These are phyloP conservation scores for Rhodamnia argentea DNA, from an alignment of 345 rosid genomes.

Conservation along the genomic window DNA sequence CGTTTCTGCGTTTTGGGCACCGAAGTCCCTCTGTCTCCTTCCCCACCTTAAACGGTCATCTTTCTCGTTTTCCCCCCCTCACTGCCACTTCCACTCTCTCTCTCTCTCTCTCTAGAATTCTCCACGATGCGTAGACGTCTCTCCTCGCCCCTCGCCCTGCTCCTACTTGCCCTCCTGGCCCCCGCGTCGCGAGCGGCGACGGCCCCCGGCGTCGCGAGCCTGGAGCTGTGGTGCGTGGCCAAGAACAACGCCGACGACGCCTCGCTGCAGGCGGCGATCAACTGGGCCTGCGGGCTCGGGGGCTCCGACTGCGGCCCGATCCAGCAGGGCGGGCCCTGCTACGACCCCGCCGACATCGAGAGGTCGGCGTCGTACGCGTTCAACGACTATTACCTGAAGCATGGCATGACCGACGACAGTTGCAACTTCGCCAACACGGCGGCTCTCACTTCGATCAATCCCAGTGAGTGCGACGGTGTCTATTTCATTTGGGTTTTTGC, in stretches of 20 bases:
- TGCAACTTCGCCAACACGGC: slow-evolving; percentile 64
- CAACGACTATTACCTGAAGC: slow-evolving; percentile 64
- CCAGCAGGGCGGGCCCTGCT: slow-evolving; percentile 63
- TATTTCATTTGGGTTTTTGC: background rate
- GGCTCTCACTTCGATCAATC: slow-evolving; percentile 63
- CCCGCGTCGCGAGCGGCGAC: background rate
- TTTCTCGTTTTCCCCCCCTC: background rate
- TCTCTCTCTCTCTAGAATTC: background rate
- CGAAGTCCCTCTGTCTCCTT: background rate
- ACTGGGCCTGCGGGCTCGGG: slow-evolving; percentile 80
- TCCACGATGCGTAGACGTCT: background rate
- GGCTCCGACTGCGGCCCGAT: slow-evolving; percentile 49
- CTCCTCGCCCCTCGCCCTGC: background rate
- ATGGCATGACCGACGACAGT: slow-evolving; percentile 62
- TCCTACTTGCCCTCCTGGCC: slow-evolving; percentile 1
- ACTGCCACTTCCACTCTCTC: background rate
- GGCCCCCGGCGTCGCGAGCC: slow-evolving; percentile 2
- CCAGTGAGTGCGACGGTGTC: slow-evolving; percentile 34
- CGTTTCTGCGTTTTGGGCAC: background rate
- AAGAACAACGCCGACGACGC: slow-evolving; percentile 81
- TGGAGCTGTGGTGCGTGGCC: slow-evolving; percentile 85
- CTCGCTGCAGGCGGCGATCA: slow-evolving; percentile 48
- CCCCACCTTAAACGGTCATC: background rate
- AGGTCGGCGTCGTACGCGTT: slow-evolving; percentile 67
- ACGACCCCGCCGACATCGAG: slow-evolving; percentile 42